Evolutionary conservation across 2,329 filamentous ascomycete species (phyloP), one percentile per base, ranked within the genome.

Genomic region (Pseudogymnoascus sp.): DNA sequence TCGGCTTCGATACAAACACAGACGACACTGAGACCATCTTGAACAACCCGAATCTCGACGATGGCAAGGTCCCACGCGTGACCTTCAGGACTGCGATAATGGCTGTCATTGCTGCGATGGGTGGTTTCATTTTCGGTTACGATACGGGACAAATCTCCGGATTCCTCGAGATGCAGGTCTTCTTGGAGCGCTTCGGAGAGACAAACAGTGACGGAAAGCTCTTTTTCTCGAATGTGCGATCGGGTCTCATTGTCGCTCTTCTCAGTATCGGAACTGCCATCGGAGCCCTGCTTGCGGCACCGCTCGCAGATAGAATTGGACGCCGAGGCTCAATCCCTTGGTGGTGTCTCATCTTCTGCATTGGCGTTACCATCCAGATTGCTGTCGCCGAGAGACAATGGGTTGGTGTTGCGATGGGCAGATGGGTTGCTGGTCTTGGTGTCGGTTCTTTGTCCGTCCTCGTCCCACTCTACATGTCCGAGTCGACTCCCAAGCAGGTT

Each of bases 291-390:
- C 66, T 79, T 42, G 77, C 79, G 9, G 82, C 83, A 15, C 85
- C 84, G n/a, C 74, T 89, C 27, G 83, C 84, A 55, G 86, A 89
- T 65, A 74, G 74, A 5, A 77, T 87, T 59, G 87, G 87, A 25
- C 83, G 87, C 7, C 82, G 82, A 52, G 72, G 81, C 59, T 79
- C 84, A 60, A 85, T 87, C 70, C 62, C 58, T 69, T 9, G 70
- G 70, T 36, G 70, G 69, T 87, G 84, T 36, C 68, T 80, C 37
- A 72, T 88, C 62, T 87, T 86, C 74, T 80, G 81, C 65, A 71
- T 87, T 62, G 87, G 87, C 66, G 85, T 87, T 67, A 77, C 87
- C 62, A 79, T 89, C 39, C 86, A 89, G 71, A 84, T 89, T 67
- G 79, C 85, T 0, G 66, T 72, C 2, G 81, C 84, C 4, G 74